Evolutionary conservation across 169 alveolate genomes (phyloP), one percentile per base, ranked within the genome.

Genomic region (Theileria parva): DNA sequence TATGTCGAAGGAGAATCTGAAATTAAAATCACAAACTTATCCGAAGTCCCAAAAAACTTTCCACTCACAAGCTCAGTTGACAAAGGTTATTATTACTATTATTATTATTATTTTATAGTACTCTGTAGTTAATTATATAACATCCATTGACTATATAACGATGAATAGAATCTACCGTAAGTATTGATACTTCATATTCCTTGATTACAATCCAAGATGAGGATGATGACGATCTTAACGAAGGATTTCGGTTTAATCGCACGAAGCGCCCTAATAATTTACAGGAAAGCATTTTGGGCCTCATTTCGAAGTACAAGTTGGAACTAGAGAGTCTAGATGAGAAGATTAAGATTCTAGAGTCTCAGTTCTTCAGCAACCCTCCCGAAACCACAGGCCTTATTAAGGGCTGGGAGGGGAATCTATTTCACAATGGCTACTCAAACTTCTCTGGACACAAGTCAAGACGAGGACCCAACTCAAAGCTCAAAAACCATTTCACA

Each of bases 401-500:
- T 3, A 77, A 78, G 74, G 91, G 91, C 30, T 85, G 91, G 91
- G 87, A 85, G 17, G 76, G 87, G 25, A 63, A 50, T 37, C 65
- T 83, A 44, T 50, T 83, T 11, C 74, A 74, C 50, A 71, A 65
- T 30, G 66, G 65, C 28, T 55, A 74, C 74, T 13, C 63, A 21
- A 50, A 27, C 53, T 23, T 73, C 12, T 51, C 89, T 0, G 80
- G 69, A 32, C 65, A 2, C 60, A 83, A 83, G 73, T 44, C 86
- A 30, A 74, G 89, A 34, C 57, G 80, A 50, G 77, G 74, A 2
- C 50, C 23, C 39, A 76, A 79, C 77, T 50, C 81, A 21, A 83
- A 83, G 77, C 25, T 74, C 53, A 83, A 83, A 61, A 75, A 51
- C 66, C n/a, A 34, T 23, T 53, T 67, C 27, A 50, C 68, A 2